Evolutionary conservation across 2,329 filamentous ascomycete species (phyloP).

Genomic region (Epicoccum sorghinum): DNA sequence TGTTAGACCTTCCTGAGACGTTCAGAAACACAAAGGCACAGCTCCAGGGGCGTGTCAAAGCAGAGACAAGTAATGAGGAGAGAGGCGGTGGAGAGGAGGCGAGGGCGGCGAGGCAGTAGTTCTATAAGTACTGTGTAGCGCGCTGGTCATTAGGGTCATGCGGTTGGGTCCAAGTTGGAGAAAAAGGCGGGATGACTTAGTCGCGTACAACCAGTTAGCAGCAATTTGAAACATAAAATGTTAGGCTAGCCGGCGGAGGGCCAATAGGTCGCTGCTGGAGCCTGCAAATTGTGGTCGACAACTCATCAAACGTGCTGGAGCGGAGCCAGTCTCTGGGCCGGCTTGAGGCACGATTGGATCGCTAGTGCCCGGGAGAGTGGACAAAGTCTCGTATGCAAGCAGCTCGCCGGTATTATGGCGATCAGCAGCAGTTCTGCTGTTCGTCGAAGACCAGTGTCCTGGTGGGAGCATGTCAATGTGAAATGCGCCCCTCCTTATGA

Average conservation of each 20-base stretch:
- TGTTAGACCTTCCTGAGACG: conserved; percentile 18
- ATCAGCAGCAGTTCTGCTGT: neutral
- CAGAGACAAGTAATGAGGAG: neutral
- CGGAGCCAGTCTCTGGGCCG: conserved; percentile 31
- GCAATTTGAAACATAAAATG: conserved; percentile 44
- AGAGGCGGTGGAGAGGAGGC: conserved; percentile 1
- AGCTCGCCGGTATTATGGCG: conserved; percentile 3
- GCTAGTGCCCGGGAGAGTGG: conserved; percentile 18
- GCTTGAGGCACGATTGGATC: conserved; percentile 35
- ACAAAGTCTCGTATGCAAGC: conserved; percentile 3
- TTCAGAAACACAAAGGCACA: conserved; percentile 17
- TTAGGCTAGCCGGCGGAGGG: conserved; percentile 36
- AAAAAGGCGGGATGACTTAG: conserved; percentile 46
- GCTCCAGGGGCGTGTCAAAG: neutral
- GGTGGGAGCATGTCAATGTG: neutral
- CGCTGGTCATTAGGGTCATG: conserved; percentile 40
- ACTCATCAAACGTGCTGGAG: conserved; percentile 46
- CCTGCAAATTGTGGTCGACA: conserved; percentile 41
- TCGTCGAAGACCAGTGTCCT: neutral
- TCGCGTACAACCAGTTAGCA: conserved; percentile 42
- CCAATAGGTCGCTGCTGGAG: conserved; percentile 37
- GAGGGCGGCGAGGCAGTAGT: conserved; percentile 26
- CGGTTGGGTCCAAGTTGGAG: conserved; percentile 25
- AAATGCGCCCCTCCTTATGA: conserved; percentile 9
- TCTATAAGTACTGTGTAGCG: conserved; percentile 42